Conservation (phyloP, 352 stramenopile genomes). For the Thalassiosira exigua region DNA sequence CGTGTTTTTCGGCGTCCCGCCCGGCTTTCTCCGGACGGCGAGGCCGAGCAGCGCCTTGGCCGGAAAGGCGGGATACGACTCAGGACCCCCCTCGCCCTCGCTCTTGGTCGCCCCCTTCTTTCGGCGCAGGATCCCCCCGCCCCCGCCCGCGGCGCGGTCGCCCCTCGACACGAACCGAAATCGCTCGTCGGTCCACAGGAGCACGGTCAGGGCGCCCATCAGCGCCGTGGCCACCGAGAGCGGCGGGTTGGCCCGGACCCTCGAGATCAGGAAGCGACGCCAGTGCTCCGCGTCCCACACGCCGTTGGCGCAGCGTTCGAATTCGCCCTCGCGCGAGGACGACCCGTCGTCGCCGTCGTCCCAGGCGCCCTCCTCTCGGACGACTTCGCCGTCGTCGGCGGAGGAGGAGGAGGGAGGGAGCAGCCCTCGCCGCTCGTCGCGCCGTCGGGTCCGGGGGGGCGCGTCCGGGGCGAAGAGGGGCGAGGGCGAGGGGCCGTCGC, state of each 20-base stretch:
- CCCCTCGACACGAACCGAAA: neutral
- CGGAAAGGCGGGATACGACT: constrained; percentile 37
- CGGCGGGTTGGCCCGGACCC: constrained; percentile 1
- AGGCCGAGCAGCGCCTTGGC: constrained; percentile 39
- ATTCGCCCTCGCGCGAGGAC: neutral
- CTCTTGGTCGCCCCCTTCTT: neutral
- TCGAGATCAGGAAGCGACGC: neutral
- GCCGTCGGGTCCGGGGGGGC: no score
- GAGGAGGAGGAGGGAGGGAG: neutral
- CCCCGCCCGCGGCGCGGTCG: neutral
- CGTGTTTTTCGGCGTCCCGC: neutral
- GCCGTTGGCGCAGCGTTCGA: no score
- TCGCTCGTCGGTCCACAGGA: neutral
- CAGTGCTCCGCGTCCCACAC: neutral
- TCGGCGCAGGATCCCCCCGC: no score
- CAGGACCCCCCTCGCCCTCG: neutral
- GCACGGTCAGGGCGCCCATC: constrained; percentile 2
- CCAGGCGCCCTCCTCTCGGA: neutral
- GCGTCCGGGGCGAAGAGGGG: neutral
- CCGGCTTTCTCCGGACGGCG: neutral
- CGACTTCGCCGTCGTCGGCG: neutral
- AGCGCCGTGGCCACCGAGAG: neutral
- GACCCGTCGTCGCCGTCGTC: neutral
- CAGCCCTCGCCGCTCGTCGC: neutral
- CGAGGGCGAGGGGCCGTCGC: no score